Evolutionary conservation across 495 filamentous ascomycete species (phyloP).

Genomic region (Cryomyces antarcticus): DNA sequence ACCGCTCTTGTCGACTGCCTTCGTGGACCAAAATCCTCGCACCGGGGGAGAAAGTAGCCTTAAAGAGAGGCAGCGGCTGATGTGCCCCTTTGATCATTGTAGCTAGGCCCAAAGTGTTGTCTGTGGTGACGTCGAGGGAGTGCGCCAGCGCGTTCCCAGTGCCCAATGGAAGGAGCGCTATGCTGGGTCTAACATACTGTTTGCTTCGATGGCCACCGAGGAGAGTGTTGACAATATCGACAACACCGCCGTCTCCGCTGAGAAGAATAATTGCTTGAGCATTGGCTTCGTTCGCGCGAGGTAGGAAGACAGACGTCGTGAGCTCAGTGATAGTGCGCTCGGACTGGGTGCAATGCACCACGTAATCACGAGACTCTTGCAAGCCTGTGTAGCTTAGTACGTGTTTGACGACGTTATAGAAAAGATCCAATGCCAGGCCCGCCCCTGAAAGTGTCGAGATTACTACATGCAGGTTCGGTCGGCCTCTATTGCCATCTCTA

Average conservation of each 20-base stretch:
- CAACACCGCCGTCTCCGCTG: constrained; percentile 67
- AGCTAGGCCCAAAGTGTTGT: constrained; percentile 28
- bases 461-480: no score
- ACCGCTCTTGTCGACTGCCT: constrained; percentile 14
- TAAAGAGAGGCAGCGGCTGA: constrained; percentile 15
- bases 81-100: constrained; percentile 23
- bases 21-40: constrained; percentile 31
- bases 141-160: constrained; percentile 79
- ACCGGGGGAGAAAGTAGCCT: constrained; percentile 43
- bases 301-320: constrained; percentile 26
- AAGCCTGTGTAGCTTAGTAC: constrained; percentile 28
- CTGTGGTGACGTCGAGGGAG: constrained; percentile 29
- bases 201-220: constrained; percentile 10
- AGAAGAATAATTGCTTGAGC: constrained; percentile 50
- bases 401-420: constrained; percentile 32
- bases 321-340: constrained; percentile 40
- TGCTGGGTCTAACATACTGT: constrained; percentile 26
- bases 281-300: constrained; percentile 24
- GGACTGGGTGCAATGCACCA: constrained; percentile 35
- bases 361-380: constrained; percentile 19
- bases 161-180: constrained; percentile 55
- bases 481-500: no score
- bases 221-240: constrained; percentile 55
- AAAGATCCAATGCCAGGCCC: constrained; percentile 36
- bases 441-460: constrained; percentile 59